Conservation (phyloP, 352 stramenopile species). For the Phytopythium chamaehyphon region DNA sequence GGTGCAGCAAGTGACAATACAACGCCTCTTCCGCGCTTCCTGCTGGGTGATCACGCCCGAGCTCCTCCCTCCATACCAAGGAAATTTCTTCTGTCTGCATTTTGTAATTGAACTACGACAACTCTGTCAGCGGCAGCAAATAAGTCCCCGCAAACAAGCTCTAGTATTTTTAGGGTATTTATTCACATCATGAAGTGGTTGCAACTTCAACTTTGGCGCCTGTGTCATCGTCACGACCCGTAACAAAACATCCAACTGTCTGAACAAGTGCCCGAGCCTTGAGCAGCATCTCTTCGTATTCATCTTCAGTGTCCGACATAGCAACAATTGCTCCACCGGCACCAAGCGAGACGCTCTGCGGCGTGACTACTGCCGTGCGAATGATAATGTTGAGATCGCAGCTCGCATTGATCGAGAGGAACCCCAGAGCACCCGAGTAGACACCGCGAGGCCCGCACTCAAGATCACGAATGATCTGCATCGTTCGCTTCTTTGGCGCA, state of each 20-base stretch:
- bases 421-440: constrained; percentile 96
- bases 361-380: constrained; percentile 91
- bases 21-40: constrained; percentile 9
- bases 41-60: background rate
- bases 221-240: constrained; percentile 32
- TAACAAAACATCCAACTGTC: constrained; percentile 52
- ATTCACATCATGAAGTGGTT: too few species aligned
- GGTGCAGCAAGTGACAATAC: constrained; percentile 4
- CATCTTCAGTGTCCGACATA: constrained; percentile 91
- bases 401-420: constrained; percentile 92
- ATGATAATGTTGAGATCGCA: constrained; percentile 99
- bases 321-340: constrained; percentile 95
- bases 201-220: constrained; percentile 21
- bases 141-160: too few species aligned
- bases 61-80: background rate
- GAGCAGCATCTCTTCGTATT: constrained; percentile 92
- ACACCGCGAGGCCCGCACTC: constrained; percentile 88
- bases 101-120: too few species aligned
- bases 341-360: constrained; percentile 81
- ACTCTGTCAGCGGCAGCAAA: too few species aligned
- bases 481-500: constrained; percentile 95
- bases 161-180: too few species aligned
- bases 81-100: background rate
- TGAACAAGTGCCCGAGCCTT: constrained; percentile 78
- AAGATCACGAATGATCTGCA: constrained; percentile 94